phyloP scores from a whole-genome alignment of 2,329 filamentous ascomycete genomes.

The Purpureocillium lavendulum region DNA sequence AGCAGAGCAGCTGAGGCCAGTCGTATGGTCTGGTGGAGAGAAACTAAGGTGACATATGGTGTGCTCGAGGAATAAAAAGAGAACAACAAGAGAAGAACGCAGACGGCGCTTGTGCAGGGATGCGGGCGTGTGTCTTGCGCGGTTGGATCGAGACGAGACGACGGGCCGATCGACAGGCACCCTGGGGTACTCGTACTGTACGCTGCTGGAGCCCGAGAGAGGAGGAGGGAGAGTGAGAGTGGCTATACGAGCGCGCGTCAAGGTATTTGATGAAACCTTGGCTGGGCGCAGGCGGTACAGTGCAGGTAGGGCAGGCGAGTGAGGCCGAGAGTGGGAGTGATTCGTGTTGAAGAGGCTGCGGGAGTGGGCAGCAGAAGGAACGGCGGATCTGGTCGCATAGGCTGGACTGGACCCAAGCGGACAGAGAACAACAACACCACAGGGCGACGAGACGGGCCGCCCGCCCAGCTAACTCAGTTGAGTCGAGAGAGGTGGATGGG shows the following conservation, averaged over 20 bases:
- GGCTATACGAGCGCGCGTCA: too few species aligned
- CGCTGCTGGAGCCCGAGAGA: too few species aligned
- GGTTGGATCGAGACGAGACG: conserved; percentile 4
- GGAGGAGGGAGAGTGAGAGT: too few species aligned
- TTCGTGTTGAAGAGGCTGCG: background rate
- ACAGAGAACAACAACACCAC: background rate
- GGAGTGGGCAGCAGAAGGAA: background rate
- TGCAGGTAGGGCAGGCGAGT: too few species aligned
- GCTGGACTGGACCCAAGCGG: background rate
- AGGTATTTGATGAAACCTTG: too few species aligned
- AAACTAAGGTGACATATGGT: conserved; percentile 1
- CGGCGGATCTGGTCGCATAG: background rate
- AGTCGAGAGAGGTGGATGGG: background rate
- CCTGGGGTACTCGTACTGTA: background rate
- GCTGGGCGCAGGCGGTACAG: too few species aligned
- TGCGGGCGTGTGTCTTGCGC: background rate
- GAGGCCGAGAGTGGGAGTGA: background rate
- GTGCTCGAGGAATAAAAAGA: background rate
- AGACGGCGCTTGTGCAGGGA: background rate
- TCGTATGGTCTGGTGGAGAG: background rate
- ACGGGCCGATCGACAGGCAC: conserved; percentile 10
- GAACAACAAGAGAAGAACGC: background rate
- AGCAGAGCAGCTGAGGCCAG: too few species aligned
- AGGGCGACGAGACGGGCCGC: background rate
- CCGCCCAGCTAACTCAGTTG: too few species aligned